Evolutionary conservation across 192 early-diverging fungal genomes (phyloP).

Genomic region (Entomortierella parvispora): DNA sequence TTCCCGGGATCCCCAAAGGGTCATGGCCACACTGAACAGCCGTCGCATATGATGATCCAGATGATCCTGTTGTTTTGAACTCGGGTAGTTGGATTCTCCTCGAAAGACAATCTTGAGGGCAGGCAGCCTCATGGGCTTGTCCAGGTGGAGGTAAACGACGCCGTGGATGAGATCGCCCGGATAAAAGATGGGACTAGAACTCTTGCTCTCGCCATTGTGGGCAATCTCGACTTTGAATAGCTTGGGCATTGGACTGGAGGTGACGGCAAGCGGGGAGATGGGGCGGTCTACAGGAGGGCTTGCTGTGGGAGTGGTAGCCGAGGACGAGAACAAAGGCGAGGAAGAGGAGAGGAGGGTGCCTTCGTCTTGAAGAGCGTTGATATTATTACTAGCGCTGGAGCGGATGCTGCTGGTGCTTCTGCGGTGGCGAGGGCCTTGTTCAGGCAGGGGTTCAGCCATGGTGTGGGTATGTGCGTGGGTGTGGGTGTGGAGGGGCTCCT

Average conservation of each 20-base stretch:
- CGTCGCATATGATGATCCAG: constrained; percentile 46
- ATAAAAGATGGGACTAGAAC: constrained; percentile 40
- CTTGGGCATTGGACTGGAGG: constrained; percentile 44
- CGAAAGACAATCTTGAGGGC: constrained; percentile 53
- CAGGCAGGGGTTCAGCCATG: neutral
- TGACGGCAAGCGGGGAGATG: constrained; percentile 6
- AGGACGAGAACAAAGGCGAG: neutral
- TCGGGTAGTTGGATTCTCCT: constrained; percentile 50
- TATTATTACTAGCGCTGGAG: too few species aligned
- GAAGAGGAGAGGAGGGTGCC: neutral
- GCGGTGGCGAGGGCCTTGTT: too few species aligned
- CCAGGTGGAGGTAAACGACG: constrained; percentile 46
- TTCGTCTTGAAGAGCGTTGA: too few species aligned
- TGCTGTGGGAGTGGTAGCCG: neutral
- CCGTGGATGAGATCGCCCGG: constrained; percentile 50
- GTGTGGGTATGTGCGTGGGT: too few species aligned
- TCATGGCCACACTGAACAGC: constrained; percentile 51
- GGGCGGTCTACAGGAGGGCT: neutral
- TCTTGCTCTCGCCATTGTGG: constrained; percentile 48
- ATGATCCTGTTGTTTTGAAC: constrained; percentile 48
- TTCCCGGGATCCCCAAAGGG: constrained; percentile 47
- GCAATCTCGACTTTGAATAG: constrained; percentile 49
- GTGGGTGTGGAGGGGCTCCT: too few species aligned
- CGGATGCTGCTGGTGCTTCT: too few species aligned
- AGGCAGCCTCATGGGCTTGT: constrained; percentile 50